Percentiles rank a stretch among this genome's conserved stretches.
These are phyloP conservation scores for Dipteronia dyeriana DNA, from an alignment of 345 rosid species.

Conservation along the genomic window DNA sequence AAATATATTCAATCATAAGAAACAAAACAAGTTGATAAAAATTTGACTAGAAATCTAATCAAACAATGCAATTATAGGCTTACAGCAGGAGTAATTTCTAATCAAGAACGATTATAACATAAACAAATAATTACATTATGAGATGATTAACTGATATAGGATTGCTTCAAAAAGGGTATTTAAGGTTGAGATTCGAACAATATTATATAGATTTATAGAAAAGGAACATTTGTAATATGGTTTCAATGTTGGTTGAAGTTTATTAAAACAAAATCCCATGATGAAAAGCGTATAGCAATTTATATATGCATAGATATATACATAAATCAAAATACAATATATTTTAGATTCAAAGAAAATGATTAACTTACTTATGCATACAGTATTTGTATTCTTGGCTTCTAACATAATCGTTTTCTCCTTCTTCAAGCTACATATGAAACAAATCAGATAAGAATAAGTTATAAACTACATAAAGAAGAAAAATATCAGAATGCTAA, in stretches of 20 bases:
- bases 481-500: background rate
- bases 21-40: no score
- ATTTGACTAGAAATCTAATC: no score
- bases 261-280: background rate
- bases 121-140: no score
- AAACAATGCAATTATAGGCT: no score
- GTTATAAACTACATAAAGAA: background rate
- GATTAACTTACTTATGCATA: slow-evolving; percentile 69
- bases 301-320: background rate
- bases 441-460: slow-evolving; percentile 4
- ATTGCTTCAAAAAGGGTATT: no score
- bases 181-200: background rate
- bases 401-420: slow-evolving; percentile 69
- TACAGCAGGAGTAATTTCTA: no score
- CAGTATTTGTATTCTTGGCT: slow-evolving; percentile 85
- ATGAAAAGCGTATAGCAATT: background rate
- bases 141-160: no score
- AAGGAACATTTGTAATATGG: background rate
- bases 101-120: no score
- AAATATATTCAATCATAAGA: no score
- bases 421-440: slow-evolving; percentile 73
- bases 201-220: background rate
- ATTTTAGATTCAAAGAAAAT: background rate
- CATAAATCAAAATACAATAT: background rate
- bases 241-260: background rate